Evolutionary conservation across 495 filamentous ascomycete genomes (phyloP), one percentile per base, ranked within the genome.

Genomic region (Hyphodiscus hymeniophilus): DNA sequence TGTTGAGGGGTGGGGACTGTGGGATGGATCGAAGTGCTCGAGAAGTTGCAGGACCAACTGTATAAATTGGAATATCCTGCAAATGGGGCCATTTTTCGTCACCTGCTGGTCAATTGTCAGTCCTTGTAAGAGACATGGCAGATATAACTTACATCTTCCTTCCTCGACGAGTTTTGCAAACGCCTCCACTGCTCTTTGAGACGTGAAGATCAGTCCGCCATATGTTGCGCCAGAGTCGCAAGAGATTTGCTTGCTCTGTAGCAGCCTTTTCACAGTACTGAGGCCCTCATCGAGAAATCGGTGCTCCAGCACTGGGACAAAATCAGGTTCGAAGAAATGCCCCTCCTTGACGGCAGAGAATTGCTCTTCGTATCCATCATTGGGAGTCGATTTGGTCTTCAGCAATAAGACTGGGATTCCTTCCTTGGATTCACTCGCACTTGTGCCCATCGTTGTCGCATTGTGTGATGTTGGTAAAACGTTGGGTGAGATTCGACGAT

Each of bases 121-220:
- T 24, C 28, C 20, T n/a, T 31, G 28, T 30, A 21, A 23, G 33
- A 38, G 36, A 34, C 35, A 48, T 59, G 39, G 64, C 47, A 42
- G 42, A 10, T 17, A 18, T 58, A 39, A 17, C 56, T 56, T 51
- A 58, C 66, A 67, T 72, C 62, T 61, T 23, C 66, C 61, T 33
- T 69, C 67, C 24, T 67, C 64, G n/a, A 91, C 69, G n/a, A 90
- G 68, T 24, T 70, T 60, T 10, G 78, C 69, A 53, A 95, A 90
- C 1, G 80, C 89, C 56, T 96, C 92, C 10, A 95, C 92, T 5
- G 92, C 86, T 16, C 94, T 78, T 60, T 97, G 94, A 15, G 87
- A 94, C 0, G 92, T 98, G 63, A 98, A 94, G 39, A 96, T 85
- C 42, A 96, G 60, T 1, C 87, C 90, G 11, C 88, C 87, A 63